Evolutionary conservation across 192 early-diverging fungal species (phyloP).

Genomic region (Coemansia sp.): DNA sequence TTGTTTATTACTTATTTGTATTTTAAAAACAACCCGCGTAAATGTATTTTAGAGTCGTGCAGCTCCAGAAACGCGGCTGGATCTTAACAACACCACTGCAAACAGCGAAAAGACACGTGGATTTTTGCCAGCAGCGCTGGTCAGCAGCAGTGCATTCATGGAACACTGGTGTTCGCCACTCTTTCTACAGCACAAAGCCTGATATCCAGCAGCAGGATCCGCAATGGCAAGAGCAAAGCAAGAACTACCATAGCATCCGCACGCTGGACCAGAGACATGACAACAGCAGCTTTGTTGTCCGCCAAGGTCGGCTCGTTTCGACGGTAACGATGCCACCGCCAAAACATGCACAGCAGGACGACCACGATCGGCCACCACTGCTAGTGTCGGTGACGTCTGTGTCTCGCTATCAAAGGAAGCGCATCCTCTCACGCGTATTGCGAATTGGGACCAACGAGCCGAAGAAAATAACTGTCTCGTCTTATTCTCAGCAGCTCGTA

Average conservation of each 20-base stretch:
- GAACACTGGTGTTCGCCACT: not conserved
- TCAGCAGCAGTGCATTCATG: not conserved
- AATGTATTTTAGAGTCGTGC: not conserved
- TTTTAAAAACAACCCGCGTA: not conserved
- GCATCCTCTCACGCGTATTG: not conserved
- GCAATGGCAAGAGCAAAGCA: slow-evolving; percentile 1
- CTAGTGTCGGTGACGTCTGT: not conserved
- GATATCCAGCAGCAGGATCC: not conserved
- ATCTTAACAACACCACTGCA: not conserved
- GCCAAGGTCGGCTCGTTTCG: slow-evolving; percentile 4
- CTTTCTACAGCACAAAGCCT: not conserved
- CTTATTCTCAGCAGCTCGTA: not conserved
- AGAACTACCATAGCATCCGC: not conserved
- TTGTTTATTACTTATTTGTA: too few relatives aligned
- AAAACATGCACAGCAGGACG: not conserved
- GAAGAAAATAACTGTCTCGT: not conserved
- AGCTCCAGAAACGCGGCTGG: not conserved
- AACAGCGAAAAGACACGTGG: not conserved
- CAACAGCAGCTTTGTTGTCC: not conserved
- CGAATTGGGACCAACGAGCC: not conserved
- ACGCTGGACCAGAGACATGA: not conserved
- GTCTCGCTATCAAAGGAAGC: not conserved
- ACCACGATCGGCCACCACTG: not conserved
- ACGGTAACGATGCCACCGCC: not conserved
- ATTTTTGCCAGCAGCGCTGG: not conserved